Conservation (phyloP, 108 stramenopile species). For the Conticribra weissflogii region DNA sequence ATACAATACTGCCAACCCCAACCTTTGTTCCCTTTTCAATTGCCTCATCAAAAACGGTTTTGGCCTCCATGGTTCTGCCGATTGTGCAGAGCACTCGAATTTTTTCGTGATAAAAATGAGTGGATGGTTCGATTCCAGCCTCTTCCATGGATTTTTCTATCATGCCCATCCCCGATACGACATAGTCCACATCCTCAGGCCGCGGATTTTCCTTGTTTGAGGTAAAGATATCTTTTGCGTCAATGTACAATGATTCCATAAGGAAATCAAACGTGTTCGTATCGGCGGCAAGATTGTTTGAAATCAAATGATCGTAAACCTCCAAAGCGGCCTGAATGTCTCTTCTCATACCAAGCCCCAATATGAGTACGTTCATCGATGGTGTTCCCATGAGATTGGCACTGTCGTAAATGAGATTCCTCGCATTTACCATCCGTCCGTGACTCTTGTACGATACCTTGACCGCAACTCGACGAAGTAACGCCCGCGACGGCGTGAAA, state of each 20-base stretch:
- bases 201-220: background rate
- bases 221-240: conserved; percentile 21
- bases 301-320: conserved; percentile 42
- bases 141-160: conserved; percentile 61
- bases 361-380: conserved; percentile 49
- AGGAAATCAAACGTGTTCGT: conserved; percentile 67
- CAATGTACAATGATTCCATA: conserved; percentile 58
- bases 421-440: conserved; percentile 31
- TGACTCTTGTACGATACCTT: conserved; percentile 29
- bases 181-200: conserved; percentile 33
- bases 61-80: conserved; percentile 33
- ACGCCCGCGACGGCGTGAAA: conserved; percentile 51
- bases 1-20: conserved; percentile 21
- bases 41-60: conserved; percentile 23
- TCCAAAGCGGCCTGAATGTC: conserved; percentile 40
- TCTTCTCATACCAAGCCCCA: conserved; percentile 40
- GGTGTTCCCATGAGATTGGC: conserved; percentile 21
- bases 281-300: conserved; percentile 45
- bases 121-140: conserved; percentile 41
- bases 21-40: conserved; percentile 11
- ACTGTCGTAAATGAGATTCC: conserved; percentile 26
- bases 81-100: conserved; percentile 32
- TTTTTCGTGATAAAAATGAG: conserved; percentile 35
- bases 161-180: conserved; percentile 20
- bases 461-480: conserved; percentile 53